Base-by-base conservation (phyloP, 345 rosid species). In the Laguncularia racemosa region DNA sequence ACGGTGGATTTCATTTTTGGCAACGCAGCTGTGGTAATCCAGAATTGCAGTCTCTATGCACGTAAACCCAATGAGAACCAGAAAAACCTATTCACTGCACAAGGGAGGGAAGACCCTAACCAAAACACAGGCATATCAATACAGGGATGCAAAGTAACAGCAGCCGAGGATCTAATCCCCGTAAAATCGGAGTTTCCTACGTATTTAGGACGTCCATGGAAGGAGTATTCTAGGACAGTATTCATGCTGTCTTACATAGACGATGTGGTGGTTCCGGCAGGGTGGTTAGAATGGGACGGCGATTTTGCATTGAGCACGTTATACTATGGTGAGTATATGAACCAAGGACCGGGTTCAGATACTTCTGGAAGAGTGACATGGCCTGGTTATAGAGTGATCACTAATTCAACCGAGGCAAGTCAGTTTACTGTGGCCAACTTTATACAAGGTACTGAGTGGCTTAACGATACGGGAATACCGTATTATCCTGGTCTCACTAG, bases 191-290 rank as follows among this genome's bases (percentile, higher is more conserved):
- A 66, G 12, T 80, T 78, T 69, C 56, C 69, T 60, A 79, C 85
- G 0, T 90, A 75, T 65, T 63, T 87, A 13, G 97, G 95, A 2
- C 82, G 97, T 28, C 97, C 97, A 0, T 90, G 95, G 97, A 87
- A 68, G 57, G 65, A 62, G 51, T 87, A 75, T 56, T 90, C 97
- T 0, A 77, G 97, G 76, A 91, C 93, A 2, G 87, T 80, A 50
- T 52, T 67, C 13, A 28, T 91, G 16, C 57, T 54, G 20, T 85
- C 87, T 0, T 53, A 69, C 18, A 81, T 91, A n/a, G 96, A 75
- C 40, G 91, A 81, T 57, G 20, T 74, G 58, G 74, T 91, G 6
- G 77, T 82, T 33, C 88, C 96, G 0, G 88, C 76, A 0, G 96
- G 97, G 54, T 91, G 89, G 91, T 56, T 85, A 52, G 95, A 85